Evolutionary conservation across 345 rosid species (phyloP), one percentile per base, ranked within the genome.

Genomic region (Eutrema yunnanense): DNA sequence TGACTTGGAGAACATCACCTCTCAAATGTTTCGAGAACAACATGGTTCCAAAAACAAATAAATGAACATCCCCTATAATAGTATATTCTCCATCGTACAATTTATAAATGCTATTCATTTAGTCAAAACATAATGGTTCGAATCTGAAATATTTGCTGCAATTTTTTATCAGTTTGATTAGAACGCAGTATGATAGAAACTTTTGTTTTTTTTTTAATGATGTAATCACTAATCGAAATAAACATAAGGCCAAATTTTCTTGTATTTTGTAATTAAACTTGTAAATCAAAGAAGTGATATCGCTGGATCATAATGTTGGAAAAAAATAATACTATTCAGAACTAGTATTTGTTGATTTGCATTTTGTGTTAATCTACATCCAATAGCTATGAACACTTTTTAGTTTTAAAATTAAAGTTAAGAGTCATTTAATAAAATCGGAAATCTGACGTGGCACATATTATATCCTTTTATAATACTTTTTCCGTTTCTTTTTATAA

Each of bases 31-130:
- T 48, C 37, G 49, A 48, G 53, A 73, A 74, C 78, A 74, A 70
- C 80, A 76, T 54, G 55, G 9, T 38, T 76, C 80, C 80, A 76
- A 76, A 76, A 76, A 30, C 38, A 76, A 69, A 63, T 76, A 47
- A 76, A 76, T 76, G 75, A 47, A 56, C 61, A 22, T 71, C 62
- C 38, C 6, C 46, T 47, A 48, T 40, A 22, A 48, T 57, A 32
- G 62, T 55, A 46, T 76, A 71, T 76, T 70, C 71, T 49, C 55
- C 19, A 29, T 52, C 50, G 73, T 75, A 75, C 74, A 19, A 16
- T 3, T 44, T 52, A 34, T 42, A n/a, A 43, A 16, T 13, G 9
- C 10, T 62, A 50, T 43, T 41, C 65, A 69, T 57, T 52, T 52
- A 16, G 57, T 65, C 64, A n/a, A 46, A 73, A 6, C 50, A 29